Conservation (phyloP, 176 grass and related monocot species). For the Aechmea fasciata region DNA sequence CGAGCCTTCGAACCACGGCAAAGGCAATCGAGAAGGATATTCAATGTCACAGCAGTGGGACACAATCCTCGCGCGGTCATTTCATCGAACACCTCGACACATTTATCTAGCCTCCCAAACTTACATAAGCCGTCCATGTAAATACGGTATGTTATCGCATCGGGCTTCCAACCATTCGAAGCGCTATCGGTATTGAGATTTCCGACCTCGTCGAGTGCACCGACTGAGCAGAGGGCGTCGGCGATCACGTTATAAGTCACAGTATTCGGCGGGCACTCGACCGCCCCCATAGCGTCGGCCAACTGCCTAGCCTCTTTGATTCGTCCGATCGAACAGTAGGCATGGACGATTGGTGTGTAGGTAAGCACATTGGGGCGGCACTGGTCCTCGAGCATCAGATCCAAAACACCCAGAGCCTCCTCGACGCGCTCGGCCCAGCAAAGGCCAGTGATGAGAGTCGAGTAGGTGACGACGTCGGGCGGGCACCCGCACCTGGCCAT, state of each 20-base stretch:
- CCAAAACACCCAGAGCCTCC: slow-evolving; percentile 76
- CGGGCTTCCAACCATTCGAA: slow-evolving; percentile 51
- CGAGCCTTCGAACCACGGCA: slow-evolving; percentile 41
- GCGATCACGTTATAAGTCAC: slow-evolving; percentile 75
- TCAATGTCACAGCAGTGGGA: slow-evolving; percentile 73
- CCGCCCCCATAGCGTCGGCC: slow-evolving; percentile 42
- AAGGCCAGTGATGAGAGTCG: slow-evolving; percentile 58
- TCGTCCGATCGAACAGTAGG: slow-evolving; percentile 42
- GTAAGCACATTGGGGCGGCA: slow-evolving; percentile 66
- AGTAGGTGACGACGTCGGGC: slow-evolving; percentile 79
- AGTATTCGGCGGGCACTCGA: slow-evolving; percentile 48
- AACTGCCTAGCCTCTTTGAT: slow-evolving; percentile 49
- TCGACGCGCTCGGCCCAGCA: slow-evolving; percentile 48
- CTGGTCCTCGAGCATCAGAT: slow-evolving; percentile 66
- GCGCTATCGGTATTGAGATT: slow-evolving; percentile 37
- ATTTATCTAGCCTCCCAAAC: slow-evolving; percentile 41
- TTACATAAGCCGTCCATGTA: slow-evolving; percentile 82
- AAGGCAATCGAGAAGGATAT: slow-evolving; percentile 81
- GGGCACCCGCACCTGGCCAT: slow-evolving; percentile 39
- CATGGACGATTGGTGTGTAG: slow-evolving; percentile 71
- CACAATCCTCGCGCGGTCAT: slow-evolving; percentile 44
- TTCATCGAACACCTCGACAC: slow-evolving; percentile 50
- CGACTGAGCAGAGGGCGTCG: slow-evolving; percentile 48
- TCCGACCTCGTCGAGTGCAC: slow-evolving; percentile 53
- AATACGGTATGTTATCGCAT: slow-evolving; percentile 68